These are phyloP conservation scores for Leccinum brunneo-olivaceum DNA, from an alignment of 1,284 basidiomycete genomes.

Conservation along the genomic window DNA sequence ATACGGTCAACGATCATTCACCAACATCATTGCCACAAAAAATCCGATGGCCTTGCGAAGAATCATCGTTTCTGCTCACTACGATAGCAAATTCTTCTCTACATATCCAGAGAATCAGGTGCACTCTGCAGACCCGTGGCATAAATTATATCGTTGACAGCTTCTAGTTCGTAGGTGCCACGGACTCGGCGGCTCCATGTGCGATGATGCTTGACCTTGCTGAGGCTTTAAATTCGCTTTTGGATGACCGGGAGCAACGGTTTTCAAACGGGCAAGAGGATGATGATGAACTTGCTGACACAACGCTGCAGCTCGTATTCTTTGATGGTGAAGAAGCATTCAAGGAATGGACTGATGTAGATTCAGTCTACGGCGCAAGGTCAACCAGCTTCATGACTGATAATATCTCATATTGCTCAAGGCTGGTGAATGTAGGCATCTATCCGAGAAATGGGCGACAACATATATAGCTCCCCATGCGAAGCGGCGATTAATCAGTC, in stretches of 20 bases:
- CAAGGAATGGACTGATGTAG: conserved; percentile 79
- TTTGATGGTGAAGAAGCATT: conserved; percentile 99
- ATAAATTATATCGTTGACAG: conserved; percentile 4
- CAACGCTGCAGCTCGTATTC: conserved; percentile 91
- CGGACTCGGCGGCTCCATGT: conserved; percentile 94
- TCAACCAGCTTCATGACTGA: conserved; percentile 24
- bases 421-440: conserved; percentile 48
- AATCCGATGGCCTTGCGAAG: conserved; percentile 77
- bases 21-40: conserved; percentile 93
- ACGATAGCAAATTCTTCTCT: conserved; percentile 90
- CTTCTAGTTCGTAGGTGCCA: conserved; percentile 88
- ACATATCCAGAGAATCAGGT: conserved; percentile 69
- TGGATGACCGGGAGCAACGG: conserved; percentile 57
- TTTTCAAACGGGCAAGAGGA: conserved; percentile 55
- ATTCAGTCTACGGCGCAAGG: conserved; percentile 93
- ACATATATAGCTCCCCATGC: conserved; percentile 57
- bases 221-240: conserved; percentile 65
- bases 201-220: conserved; percentile 91
- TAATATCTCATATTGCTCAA: not conserved
- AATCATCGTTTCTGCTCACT: conserved; percentile 89
- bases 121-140: conserved; percentile 16
- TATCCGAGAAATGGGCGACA: conserved; percentile 77
- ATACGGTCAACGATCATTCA: conserved; percentile 74
- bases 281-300: conserved; percentile 72
- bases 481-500: conserved; percentile 54